Base-by-base conservation (phyloP, 129 eudicot species). In the Helianthus tuberosus region DNA sequence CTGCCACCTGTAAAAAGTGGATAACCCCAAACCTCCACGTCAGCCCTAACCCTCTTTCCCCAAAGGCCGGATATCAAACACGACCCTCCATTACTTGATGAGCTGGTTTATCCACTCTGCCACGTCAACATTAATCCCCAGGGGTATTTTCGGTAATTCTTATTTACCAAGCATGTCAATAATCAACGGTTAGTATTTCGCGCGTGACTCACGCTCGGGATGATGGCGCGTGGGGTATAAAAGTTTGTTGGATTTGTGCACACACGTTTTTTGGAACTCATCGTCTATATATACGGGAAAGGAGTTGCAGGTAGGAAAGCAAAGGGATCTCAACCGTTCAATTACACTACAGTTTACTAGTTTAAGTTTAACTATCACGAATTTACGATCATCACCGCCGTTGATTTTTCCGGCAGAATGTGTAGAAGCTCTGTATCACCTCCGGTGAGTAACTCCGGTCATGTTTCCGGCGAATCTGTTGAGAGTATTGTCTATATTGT, bases 401-500 rank as follows among this genome's bases (percentile, higher is more conserved):
- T n/a, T 38, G 8, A 38, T 38, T 38, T n/a, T 39, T 64, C 69
- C 69, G 32, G 69, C 69, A 15, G 15, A 17, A 38, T 75, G 78
- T 62, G 72, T 71, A 64, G 60, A 52, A 60, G 71, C n/a, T 25
- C 75, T 15, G 38, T 54, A 4, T 59, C 65, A 17, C 77, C 79
- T 41, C 77, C 77, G 44, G 55, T 43, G 64, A 71, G 39, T 41
- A 62, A 62, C 14, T 55, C 77, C 50, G 70, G 58, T 55, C 84
- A 65, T 38, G 29, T 35, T 52, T 66, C 81, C 46, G 80, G 41
- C n/a, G 82, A 77, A 69, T 74, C 82, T 46, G 89, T 77, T 60
- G 85, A 85, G 6, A 55, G 79, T 38, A 87, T 73, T 52, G 27
- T 91, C 52, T 74, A 72, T 35, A 74, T 95, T 65, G 12, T 89